Evolutionary conservation across 2,329 filamentous ascomycete genomes (phyloP), one percentile per base, ranked within the genome.

Genomic region (Massarina eburnea): DNA sequence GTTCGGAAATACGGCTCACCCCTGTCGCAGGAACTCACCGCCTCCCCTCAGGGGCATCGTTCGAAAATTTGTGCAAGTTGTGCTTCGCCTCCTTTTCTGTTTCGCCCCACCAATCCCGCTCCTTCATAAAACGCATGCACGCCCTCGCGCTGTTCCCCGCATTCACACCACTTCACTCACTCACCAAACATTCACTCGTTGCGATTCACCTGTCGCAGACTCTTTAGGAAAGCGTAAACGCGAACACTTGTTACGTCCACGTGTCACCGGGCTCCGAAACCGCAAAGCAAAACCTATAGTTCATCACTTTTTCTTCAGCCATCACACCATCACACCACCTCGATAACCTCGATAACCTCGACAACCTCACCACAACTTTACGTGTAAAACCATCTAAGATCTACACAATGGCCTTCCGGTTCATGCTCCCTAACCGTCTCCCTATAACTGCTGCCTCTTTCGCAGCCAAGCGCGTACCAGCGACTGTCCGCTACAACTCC

Each of bases 401-500:
- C n/a, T 5, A 3, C 39, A 48, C 41, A 43, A 58, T 56, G 53
- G 41, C 50, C 20, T 33, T 44, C 32, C 52, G 52, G 15, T 41
- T 48, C 38, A 29, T 58, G 34, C 36, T 55, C 45, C 41, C 55
- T 43, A 41, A 26, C 15, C 61, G 62, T 40, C 54, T 58, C 55
- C 58, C 59, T 35, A 51, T 57, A 45, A 52, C 48, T 43, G 50
- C 55, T 42, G 36, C 51, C 52, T 53, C 57, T 41, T 26, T 36
- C 30, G 52, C 55, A n/a, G 49, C 29, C 51, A 54, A 49, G 45
- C 57, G 55, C 41, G 45, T 50, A 30, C 52, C 57, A n/a, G 51
- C 56, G 41, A 44, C 51, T 20, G 37, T 55, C 34, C 63, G 66
- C 50, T 63, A 52, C 59, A 68, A 67, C 58, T 68, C 64, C 8